These are phyloP conservation scores for Coemansia javaensis DNA, from an alignment of 192 early-diverging fungal species.

Conservation along the genomic window DNA sequence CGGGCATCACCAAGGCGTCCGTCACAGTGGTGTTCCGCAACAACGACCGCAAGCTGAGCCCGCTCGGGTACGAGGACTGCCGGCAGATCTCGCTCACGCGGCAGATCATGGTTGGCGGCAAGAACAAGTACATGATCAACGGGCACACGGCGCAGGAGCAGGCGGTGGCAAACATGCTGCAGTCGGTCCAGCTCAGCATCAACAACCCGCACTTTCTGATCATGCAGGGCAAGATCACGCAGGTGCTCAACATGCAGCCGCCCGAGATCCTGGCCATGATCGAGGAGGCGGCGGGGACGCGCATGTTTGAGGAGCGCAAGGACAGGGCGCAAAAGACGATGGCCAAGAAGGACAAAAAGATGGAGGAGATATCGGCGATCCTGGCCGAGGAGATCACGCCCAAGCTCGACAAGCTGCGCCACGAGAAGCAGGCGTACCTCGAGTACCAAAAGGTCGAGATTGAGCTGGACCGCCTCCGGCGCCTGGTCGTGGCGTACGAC, in stretches of 20 bases:
- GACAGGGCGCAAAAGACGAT: conserved; percentile 91
- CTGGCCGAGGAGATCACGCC: conserved; percentile 87
- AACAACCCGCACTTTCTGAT: conserved; percentile 99
- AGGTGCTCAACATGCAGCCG: conserved; percentile 99
- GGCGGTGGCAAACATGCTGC: conserved; percentile 85
- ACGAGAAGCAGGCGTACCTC: conserved; percentile 79
- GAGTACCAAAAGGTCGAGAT: conserved; percentile 91
- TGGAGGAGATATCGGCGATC: conserved; percentile 82
- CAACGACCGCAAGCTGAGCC: conserved; percentile 73
- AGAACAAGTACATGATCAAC: conserved; percentile 97
- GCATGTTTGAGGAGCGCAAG: conserved; percentile 98
- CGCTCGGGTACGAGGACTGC: conserved; percentile 80
- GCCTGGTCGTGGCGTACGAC: conserved; percentile 79
- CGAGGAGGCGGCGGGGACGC: conserved; percentile 97
- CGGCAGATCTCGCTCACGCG: conserved; percentile 90
- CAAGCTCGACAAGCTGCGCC: conserved; percentile 83
- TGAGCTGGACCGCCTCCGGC: conserved; percentile 80
- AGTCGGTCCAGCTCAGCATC: conserved; percentile 97
- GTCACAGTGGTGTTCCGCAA: conserved; percentile 98
- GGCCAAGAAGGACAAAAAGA: conserved; percentile 91
- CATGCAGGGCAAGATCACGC: conserved; percentile 99
- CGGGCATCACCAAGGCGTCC: conserved; percentile 95
- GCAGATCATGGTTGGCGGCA: conserved; percentile 76
- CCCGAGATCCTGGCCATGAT: conserved; percentile 95
- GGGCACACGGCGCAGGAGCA: conserved; percentile 86